Evolutionary conservation across 371 early-diverging fungal species (phyloP).

Genomic region (Rhizopus arrhizus): DNA sequence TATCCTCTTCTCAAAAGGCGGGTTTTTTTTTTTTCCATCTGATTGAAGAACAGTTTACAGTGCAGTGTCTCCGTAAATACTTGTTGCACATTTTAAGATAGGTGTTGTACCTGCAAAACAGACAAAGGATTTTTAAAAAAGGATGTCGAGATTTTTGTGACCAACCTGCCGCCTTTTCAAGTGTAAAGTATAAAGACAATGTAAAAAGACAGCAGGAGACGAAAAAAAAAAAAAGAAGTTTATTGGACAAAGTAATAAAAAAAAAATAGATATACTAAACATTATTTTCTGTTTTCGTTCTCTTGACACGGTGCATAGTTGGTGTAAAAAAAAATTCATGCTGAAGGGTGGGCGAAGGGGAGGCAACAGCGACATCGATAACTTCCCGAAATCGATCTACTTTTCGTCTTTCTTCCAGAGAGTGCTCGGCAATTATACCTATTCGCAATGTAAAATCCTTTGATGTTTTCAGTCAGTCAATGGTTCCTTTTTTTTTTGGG

Average conservation of each 20-base stretch:
- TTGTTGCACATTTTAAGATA: too few relatives aligned
- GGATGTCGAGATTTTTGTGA: too few relatives aligned
- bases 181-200: neutral
- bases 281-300: neutral
- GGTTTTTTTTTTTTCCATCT: too few relatives aligned
- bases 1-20: neutral
- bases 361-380: slow-evolving; percentile 12
- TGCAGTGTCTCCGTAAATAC: too few relatives aligned
- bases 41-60: too few relatives aligned
- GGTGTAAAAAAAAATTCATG: slow-evolving; percentile 14
- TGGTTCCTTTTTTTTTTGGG: slow-evolving; percentile 8
- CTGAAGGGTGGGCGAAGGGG: slow-evolving; percentile 7
- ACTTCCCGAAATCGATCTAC: slow-evolving; percentile 14
- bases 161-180: neutral
- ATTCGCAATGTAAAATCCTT: slow-evolving; percentile 11
- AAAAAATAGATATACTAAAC: neutral
- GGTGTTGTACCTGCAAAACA: too few relatives aligned
- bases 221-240: too few relatives aligned
- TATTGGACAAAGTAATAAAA: neutral
- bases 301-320: slow-evolving; percentile 10
- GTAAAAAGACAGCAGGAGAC: neutral
- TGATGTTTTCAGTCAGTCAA: slow-evolving; percentile 12
- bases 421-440: slow-evolving; percentile 8
- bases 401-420: slow-evolving; percentile 8
- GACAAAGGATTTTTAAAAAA: too few relatives aligned